A percentile compares a stretch with the other conserved stretches of the same genome.
These are phyloP conservation scores for Aphanomyces cochlioides DNA, from an alignment of 352 stramenopile genomes.

Conservation along the genomic window DNA sequence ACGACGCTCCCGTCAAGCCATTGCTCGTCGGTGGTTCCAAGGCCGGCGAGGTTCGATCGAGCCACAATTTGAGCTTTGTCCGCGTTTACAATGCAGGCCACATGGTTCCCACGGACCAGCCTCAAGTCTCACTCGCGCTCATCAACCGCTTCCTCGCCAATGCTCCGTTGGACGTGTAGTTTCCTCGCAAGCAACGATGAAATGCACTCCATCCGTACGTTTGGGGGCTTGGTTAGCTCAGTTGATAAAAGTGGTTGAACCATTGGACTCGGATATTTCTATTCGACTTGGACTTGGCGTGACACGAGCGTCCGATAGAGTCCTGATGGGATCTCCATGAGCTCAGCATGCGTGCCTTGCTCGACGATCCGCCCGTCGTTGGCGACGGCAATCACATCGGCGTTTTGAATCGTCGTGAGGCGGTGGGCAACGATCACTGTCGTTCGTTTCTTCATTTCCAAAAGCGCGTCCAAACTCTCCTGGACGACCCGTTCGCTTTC, in stretches of 20 bases:
- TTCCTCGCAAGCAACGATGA: too few relatives aligned
- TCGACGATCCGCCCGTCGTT: conserved; percentile 89
- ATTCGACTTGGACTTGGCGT: conserved; percentile 12
- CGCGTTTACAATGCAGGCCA: conserved; percentile 62
- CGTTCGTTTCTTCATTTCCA: conserved; percentile 61
- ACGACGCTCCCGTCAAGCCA: conserved; percentile 41
- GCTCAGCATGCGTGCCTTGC: conserved; percentile 87
- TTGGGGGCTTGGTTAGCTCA: too few relatives aligned
- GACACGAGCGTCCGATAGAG: conserved; percentile 40
- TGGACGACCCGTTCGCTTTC: conserved; percentile 84
- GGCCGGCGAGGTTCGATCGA: conserved; percentile 33
- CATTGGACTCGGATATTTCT: too few relatives aligned
- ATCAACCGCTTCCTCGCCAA: conserved; percentile 77
- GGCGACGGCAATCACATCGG: conserved; percentile 93
- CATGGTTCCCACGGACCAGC: conserved; percentile 70
- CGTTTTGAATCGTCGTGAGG: conserved; percentile 91
- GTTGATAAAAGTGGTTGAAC: too few relatives aligned
- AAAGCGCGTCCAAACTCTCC: conserved; percentile 60
- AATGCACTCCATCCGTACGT: too few relatives aligned
- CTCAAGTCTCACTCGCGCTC: conserved; percentile 65
- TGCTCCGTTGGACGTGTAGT: neutral
- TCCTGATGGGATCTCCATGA: conserved; percentile 51
- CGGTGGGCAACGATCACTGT: conserved; percentile 93
- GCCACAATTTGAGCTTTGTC: conserved; percentile 48
- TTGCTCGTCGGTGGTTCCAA: conserved; percentile 30